A percentile compares a stretch with the other conserved stretches of the same genome.
phyloP scores from a whole-genome alignment of 2,329 filamentous ascomycete genomes.

The Podosphaera xanthii region DNA sequence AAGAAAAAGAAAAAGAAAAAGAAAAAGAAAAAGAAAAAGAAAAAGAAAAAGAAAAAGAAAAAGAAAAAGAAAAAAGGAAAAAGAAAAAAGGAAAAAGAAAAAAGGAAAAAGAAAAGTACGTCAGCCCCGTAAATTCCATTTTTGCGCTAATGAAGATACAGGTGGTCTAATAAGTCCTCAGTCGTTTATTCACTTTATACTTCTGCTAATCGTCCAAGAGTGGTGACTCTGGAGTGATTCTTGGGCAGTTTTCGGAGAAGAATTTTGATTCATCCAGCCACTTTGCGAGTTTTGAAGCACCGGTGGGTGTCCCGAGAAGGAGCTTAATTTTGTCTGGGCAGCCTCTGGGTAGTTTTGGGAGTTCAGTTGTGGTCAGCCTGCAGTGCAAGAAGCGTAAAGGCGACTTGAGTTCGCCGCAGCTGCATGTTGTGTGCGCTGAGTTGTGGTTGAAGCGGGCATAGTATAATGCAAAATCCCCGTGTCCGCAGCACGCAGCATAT shows the following conservation, averaged over 20 bases:
- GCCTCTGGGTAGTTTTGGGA: neutral
- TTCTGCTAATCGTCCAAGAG: neutral
- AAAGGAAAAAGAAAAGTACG: neutral
- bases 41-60: neutral
- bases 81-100: too few species aligned
- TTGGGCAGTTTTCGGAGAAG: neutral
- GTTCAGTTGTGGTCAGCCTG: neutral
- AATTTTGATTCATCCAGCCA: slow-evolving; percentile 1
- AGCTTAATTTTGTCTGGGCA: neutral
- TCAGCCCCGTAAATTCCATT: neutral
- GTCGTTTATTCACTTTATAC: neutral
- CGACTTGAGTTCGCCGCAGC: neutral
- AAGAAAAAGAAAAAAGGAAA: neutral
- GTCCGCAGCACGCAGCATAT: neutral
- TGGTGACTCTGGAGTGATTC: neutral
- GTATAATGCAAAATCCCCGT: neutral
- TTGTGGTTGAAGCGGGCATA: neutral
- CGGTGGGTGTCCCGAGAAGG: neutral
- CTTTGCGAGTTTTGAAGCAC: neutral
- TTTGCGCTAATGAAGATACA: neutral
- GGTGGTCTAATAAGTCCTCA: neutral
- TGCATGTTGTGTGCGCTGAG: neutral
- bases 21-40: neutral
- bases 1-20: neutral
- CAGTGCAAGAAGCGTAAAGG: neutral